Evolutionary conservation across 352 stramenopile genomes (phyloP).

Genomic region (Phytophthora niederhauseri): DNA sequence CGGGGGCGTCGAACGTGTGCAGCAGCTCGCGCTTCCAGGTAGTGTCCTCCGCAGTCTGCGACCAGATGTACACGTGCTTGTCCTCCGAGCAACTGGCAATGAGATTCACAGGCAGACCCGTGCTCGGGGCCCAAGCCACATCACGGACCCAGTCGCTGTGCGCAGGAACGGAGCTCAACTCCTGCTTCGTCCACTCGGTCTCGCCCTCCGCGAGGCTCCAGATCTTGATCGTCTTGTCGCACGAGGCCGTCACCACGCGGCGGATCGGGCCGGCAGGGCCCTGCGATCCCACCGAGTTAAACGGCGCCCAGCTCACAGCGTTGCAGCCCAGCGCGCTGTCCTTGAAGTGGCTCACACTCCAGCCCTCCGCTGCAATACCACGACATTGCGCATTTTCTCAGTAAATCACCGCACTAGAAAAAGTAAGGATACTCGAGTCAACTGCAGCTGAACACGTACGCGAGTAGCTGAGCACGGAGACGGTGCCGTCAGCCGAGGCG

Average conservation of each 20-base stretch:
- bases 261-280: constrained; percentile 53
- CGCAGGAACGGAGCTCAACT: constrained; percentile 74
- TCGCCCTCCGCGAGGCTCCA: constrained; percentile 88
- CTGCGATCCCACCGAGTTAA: constrained; percentile 66
- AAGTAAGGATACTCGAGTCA: background rate
- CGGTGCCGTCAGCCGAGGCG: constrained; percentile 95
- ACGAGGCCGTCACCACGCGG: constrained; percentile 96
- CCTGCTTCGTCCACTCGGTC: constrained; percentile 81
- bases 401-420: background rate
- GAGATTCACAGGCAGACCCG: constrained; percentile 93
- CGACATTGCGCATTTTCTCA: constrained; percentile 7
- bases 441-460: constrained; percentile 41
- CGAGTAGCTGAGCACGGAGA: constrained; percentile 90
- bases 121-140: constrained; percentile 97
- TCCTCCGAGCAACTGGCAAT: constrained; percentile 93
- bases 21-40: constrained; percentile 94
- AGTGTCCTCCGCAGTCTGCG: constrained; percentile 72
- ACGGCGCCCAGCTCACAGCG: constrained; percentile 96
- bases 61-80: constrained; percentile 97
- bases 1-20: constrained; percentile 95
- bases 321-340: constrained; percentile 97
- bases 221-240: constrained; percentile 98
- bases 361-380: constrained; percentile 68
- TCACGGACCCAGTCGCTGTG: constrained; percentile 97
- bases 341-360: constrained; percentile 93